phyloP scores from a whole-genome alignment of 805 yeast genomes.

The Grigorovia humatica region DNA sequence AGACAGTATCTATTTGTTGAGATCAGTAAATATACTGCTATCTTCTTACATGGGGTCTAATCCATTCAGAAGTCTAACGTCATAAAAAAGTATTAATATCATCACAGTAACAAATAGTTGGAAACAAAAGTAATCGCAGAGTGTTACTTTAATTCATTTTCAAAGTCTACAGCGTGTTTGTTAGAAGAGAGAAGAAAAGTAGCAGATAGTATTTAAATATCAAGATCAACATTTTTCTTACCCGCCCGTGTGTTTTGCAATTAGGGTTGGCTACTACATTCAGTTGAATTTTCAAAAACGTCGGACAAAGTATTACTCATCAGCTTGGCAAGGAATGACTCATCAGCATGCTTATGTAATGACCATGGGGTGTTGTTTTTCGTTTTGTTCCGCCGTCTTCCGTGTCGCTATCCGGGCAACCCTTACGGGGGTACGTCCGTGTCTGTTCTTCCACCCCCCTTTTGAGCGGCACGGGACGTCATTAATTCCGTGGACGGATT shows the following conservation, averaged over 20 bases:
- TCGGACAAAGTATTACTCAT: background rate
- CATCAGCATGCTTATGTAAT: background rate
- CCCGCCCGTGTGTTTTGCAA: background rate
- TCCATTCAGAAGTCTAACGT: conserved; percentile 32
- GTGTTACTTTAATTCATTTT: too few relatives aligned
- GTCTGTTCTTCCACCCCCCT: background rate
- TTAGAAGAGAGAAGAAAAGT: background rate
- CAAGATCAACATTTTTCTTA: too few relatives aligned
- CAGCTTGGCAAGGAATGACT: background rate
- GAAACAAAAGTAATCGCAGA: background rate
- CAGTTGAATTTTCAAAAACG: background rate
- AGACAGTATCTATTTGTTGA: background rate
- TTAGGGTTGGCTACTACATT: background rate
- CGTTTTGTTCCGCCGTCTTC: too few relatives aligned
- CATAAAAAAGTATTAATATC: conserved; percentile 24
- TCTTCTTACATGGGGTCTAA: conserved; percentile 18
- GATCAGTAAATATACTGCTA: conserved; percentile 13
- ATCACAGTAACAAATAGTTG: conserved; percentile 12
- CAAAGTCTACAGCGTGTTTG: background rate
- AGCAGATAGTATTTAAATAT: background rate
- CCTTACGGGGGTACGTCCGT: too few relatives aligned
- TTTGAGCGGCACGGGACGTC: background rate
- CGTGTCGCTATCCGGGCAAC: too few relatives aligned
- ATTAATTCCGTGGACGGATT: background rate
- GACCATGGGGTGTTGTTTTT: too few relatives aligned